Percentiles rank a stretch among this genome's conserved stretches.
Conservation (phyloP, 768 basidiomycete genomes). For the Nidularia sp. region DNA sequence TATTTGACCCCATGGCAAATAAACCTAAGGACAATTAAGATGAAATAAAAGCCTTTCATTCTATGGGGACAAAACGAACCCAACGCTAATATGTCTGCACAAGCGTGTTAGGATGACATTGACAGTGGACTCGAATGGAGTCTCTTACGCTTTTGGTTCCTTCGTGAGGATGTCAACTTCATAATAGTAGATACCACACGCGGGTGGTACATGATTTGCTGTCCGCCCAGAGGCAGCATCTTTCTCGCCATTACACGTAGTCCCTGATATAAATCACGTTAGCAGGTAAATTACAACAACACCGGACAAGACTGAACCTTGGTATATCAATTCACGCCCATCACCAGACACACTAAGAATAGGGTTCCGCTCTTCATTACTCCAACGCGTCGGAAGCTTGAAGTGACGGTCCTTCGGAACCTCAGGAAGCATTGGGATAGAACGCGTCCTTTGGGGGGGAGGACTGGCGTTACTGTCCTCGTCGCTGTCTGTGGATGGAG, state of each 20-base stretch:
- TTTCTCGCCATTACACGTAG: constrained; percentile 58
- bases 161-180: constrained; percentile 84
- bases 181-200: constrained; percentile 92
- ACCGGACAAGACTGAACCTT: constrained; percentile 36
- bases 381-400: constrained; percentile 76
- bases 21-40: constrained; percentile 43
- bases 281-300: constrained; percentile 3
- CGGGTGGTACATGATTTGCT: constrained; percentile 70
- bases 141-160: constrained; percentile 75
- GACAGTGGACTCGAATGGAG: neutral
- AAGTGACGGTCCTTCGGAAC: constrained; percentile 38
- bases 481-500: constrained; percentile 56
- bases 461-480: constrained; percentile 58
- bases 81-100: constrained; percentile 73
- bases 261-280: constrained; percentile 26
- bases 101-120: constrained; percentile 2
- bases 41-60: constrained; percentile 1
- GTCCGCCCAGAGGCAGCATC: constrained; percentile 86
- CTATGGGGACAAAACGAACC: constrained; percentile 39
- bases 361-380: constrained; percentile 57
- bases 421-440: constrained; percentile 14
- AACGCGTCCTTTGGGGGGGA: constrained; percentile 27
- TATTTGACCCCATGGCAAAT: constrained; percentile 60
- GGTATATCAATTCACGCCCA: constrained; percentile 70
- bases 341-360: constrained; percentile 61